Base-by-base conservation (phyloP, 257 asterid genomes). In the Petunia secreta region DNA sequence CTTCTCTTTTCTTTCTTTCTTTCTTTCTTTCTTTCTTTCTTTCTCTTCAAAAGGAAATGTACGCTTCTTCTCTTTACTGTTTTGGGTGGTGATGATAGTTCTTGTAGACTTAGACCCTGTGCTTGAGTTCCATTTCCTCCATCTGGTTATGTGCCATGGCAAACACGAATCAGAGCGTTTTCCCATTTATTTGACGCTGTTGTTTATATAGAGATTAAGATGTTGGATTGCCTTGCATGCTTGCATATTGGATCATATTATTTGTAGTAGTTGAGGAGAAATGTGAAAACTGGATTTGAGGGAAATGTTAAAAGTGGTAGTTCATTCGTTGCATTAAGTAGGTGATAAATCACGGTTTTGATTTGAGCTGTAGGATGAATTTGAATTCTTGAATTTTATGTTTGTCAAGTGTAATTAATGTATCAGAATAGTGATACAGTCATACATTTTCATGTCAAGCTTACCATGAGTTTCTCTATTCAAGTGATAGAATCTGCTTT, bases 401-500 rank as follows among this genome's bases (percentile, higher is more conserved):
- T 68, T 68, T 44, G n/a, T 68, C 60, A 16, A 16, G 4, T 68
- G 73, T 16, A 69, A 16, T 69, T 69, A 41, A 40, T 69, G 43
- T 10, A 48, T 10, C 59, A 46, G 77, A 69, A 37, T 10, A 69
- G 59, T 40, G 16, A 69, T 46, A 69, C 59, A 43, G 59, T 37
- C 43, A 52, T 69, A 68, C 44, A 46, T 44, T 68, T 44, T 68
- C 57, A 46, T 44, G 40, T 68, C 46, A 68, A 67, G 44, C 55
- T 43, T 16, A 10, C 41, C 46, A 46, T 9, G 58, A 46, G 59
- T 69, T 69, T 69, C 25, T 69, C 43, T 10, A 69, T 48, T 48
- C 43, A 69, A 69, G 59, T 69, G 25, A 69, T 38, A 46, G 34
- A 65, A 46, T 8, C 59, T 48, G 77, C 43, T 69, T 69, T 48